A percentile compares a stretch with the other conserved stretches of the same genome.
Conservation (phyloP, 2,329 filamentous ascomycete genomes). For the Beauveria rudraprayagi region DNA sequence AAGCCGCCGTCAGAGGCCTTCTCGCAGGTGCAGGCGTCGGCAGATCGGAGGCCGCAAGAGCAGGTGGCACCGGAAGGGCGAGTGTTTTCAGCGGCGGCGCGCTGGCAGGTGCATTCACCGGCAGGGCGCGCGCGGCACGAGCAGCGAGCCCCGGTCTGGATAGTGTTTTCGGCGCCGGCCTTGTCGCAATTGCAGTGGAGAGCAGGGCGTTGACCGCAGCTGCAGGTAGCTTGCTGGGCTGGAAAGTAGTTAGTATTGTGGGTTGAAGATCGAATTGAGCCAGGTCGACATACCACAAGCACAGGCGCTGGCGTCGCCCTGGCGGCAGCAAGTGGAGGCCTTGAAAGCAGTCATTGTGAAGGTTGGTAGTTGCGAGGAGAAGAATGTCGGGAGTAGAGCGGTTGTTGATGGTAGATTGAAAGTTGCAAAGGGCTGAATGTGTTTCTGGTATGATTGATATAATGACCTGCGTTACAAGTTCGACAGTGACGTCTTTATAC, state of each 20-base stretch:
- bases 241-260: conserved; percentile 6
- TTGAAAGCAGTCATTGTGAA: conserved; percentile 17
- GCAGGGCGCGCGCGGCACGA: conserved; percentile 76
- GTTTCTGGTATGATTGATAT: not conserved
- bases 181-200: conserved; percentile 82
- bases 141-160: conserved; percentile 62
- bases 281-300: conserved; percentile 44
- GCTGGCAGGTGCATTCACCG: conserved; percentile 74
- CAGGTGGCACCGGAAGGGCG: conserved; percentile 54
- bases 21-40: conserved; percentile 74
- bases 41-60: conserved; percentile 66
- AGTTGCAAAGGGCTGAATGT: not conserved
- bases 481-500: conserved; percentile 12
- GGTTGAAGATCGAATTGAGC: not conserved
- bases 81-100: conserved; percentile 62
- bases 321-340: conserved; percentile 48
- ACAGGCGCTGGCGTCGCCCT: conserved; percentile 39
- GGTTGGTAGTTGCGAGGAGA: not conserved
- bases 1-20: conserved; percentile 56
- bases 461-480: not conserved
- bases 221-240: conserved; percentile 66
- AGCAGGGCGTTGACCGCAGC: conserved; percentile 81
- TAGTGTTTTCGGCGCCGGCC: conserved; percentile 63
- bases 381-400: not conserved
- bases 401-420: not conserved